A percentile compares a stretch with the other conserved stretches of the same genome.
Evolutionary conservation across 1,139 yeast species (phyloP).

Genomic region (Candida gigantensis): DNA sequence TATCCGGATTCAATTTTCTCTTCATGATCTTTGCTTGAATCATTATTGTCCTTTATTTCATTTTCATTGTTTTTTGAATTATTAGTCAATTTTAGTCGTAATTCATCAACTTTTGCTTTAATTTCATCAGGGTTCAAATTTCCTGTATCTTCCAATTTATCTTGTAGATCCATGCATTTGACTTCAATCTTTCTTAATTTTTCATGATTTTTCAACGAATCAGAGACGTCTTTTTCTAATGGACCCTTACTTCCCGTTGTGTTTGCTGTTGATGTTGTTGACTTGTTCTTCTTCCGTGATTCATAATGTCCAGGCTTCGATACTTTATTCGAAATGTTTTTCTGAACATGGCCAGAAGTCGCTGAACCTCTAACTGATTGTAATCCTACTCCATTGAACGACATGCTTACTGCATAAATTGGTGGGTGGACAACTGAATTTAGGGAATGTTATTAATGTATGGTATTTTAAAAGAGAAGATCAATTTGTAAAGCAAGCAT

Average conservation of each 20-base stretch:
- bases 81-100: conserved; percentile 23
- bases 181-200: conserved; percentile 51
- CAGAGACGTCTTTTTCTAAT: too few species aligned
- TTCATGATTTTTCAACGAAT: conserved; percentile 49
- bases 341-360: conserved; percentile 69
- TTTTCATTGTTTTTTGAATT: background rate
- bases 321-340: conserved; percentile 38
- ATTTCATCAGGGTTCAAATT: conserved; percentile 30
- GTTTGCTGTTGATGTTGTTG: too few species aligned
- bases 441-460: too few species aligned
- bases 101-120: conserved; percentile 21
- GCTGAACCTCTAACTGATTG: conserved; percentile 70
- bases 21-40: background rate
- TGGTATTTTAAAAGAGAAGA: too few species aligned
- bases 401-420: too few species aligned
- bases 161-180: conserved; percentile 56
- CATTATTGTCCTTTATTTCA: background rate
- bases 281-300: conserved; percentile 15
- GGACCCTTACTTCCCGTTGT: too few species aligned
- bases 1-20: conserved; percentile 4
- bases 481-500: too few species aligned
- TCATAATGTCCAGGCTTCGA: conserved; percentile 19
- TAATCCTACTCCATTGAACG: conserved; percentile 69
- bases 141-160: conserved; percentile 55
- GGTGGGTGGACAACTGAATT: too few species aligned